A percentile compares a stretch with the other conserved stretches of the same genome.
These are phyloP conservation scores for Didymella keratinophila DNA, from an alignment of 2,329 filamentous ascomycete genomes.

Conservation along the genomic window DNA sequence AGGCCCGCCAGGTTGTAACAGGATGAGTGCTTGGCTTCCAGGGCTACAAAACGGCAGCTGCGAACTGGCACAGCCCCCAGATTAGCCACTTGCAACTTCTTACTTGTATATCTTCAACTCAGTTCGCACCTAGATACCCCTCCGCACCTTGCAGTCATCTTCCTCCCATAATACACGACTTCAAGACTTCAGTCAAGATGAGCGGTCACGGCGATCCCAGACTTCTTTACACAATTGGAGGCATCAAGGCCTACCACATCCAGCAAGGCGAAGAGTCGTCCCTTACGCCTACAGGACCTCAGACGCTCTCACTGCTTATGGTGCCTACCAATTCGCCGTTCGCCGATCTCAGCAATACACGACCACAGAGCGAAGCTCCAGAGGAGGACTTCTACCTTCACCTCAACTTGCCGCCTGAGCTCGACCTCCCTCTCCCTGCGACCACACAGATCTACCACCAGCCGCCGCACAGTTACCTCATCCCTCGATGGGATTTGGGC, in stretches of 20 bases:
- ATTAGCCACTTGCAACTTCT: conserved; percentile 10
- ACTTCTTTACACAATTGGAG: conserved; percentile 70
- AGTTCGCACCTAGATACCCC: neutral
- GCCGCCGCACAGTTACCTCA: conserved; percentile 89
- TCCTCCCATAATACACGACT: neutral
- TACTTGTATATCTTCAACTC: conserved; percentile 6
- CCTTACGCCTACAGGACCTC: conserved; percentile 84
- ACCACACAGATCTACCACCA: conserved; percentile 98
- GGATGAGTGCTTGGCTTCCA: conserved; percentile 10
- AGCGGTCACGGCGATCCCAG: conserved; percentile 63
- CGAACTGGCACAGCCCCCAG: conserved; percentile 18
- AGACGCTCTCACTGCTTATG: conserved; percentile 94
- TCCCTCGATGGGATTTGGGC: conserved; percentile 93
- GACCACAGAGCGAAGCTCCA: conserved; percentile 61
- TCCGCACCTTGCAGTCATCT: neutral
- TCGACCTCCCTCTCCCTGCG: conserved; percentile 90
- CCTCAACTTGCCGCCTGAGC: conserved; percentile 90
- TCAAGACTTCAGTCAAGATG: conserved; percentile 43
- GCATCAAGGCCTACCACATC: conserved; percentile 91
- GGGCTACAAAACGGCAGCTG: conserved; percentile 7
- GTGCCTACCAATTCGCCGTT: conserved; percentile 85
- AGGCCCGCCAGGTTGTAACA: conserved; percentile 17
- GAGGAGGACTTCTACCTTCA: conserved; percentile 95
- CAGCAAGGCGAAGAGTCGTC: conserved; percentile 83
- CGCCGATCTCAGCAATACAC: conserved; percentile 62